Evolutionary conservation across 2,329 filamentous ascomycete genomes (phyloP), one percentile per base, ranked within the genome.

Genomic region (Alternaria triticimaculans): DNA sequence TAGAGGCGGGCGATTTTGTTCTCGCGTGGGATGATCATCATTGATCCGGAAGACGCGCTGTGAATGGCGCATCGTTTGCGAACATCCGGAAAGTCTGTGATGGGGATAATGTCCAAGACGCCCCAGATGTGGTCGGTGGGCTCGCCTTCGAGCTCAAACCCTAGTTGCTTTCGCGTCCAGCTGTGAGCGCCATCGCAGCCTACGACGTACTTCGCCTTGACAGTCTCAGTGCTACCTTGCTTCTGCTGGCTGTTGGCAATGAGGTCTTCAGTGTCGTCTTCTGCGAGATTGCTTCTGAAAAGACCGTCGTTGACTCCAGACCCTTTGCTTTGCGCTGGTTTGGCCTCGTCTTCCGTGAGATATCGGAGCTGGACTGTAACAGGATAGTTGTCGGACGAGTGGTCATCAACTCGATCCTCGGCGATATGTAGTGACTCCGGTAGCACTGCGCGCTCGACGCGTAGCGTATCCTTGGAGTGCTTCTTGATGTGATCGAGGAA

Each of bases 111-210:
- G 63, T 88, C 86, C 26, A 85, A 71, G 3, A 86, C 84, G 7
- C 84, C 84, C 84, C 84, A 87, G 54, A 86, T 84, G 64, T 79
- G 84, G 60, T 87, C 84, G 0, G 83, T 86, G 5, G 82, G 84
- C 55, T 88, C 87, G 6, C 87, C 87, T 50, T 86, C 81, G 50
- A 89, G 80, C 30, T 84, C 81, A 30, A 87, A 84, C 0, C 87
- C 86, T 2, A 92, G 79, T 58, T 87, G 83, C 58, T 84, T 82
- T 43, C 90, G 81, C 0, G 87, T 88, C 88, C 89, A 91, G 60
- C 85, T 88, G 70, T 90, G 88, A 0, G 90, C 90, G 0, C 90
- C 90, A 66, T 92, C 90, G 48, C 87, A 89, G 0, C 90, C 90
- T 5, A 93, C 83, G 28, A 92, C 82, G 65, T 90, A 92, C 72